A percentile compares a stretch with the other conserved stretches of the same genome.
Evolutionary conservation across 2,329 filamentous ascomycete species (phyloP).

Genomic region (Fusarium sp.): DNA sequence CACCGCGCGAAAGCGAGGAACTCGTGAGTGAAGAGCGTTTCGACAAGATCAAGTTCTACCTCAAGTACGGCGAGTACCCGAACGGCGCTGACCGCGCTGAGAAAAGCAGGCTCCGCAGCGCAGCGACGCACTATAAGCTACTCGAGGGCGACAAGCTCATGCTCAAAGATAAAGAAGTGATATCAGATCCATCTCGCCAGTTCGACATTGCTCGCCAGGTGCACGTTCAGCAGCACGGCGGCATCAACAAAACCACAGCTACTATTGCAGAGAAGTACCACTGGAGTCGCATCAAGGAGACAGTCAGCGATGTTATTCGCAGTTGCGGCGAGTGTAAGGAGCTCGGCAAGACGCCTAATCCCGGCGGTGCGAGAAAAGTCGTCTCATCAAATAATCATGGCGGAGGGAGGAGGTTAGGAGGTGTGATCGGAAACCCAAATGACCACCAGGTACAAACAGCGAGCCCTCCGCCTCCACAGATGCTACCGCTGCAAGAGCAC

Average conservation of each 20-base stretch:
- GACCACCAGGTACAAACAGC: slow-evolving; percentile 34
- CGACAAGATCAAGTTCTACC: slow-evolving; percentile 98
- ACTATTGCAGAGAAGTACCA: slow-evolving; percentile 94
- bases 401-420: slow-evolving; percentile 19
- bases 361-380: slow-evolving; percentile 46
- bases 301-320: slow-evolving; percentile 92
- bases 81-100: slow-evolving; percentile 93
- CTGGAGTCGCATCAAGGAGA: slow-evolving; percentile 98
- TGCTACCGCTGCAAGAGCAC: slow-evolving; percentile 50
- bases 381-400: slow-evolving; percentile 13
- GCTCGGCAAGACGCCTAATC: slow-evolving; percentile 67
- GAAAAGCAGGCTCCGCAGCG: slow-evolving; percentile 92
- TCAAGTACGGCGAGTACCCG: slow-evolving; percentile 94
- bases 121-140: slow-evolving; percentile 95
- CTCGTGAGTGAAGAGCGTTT: slow-evolving; percentile 95
- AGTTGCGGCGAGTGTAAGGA: slow-evolving; percentile 94
- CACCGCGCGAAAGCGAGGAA: slow-evolving; percentile 75
- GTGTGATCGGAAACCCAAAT: slow-evolving; percentile 8
- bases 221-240: slow-evolving; percentile 82
- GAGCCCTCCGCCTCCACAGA: slow-evolving; percentile 34
- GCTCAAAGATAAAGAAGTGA: slow-evolving; percentile 98
- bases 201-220: slow-evolving; percentile 87
- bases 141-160: slow-evolving; percentile 83
- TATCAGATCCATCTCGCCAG: slow-evolving; percentile 88
- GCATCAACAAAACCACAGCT: slow-evolving; percentile 98